Conservation (phyloP, 371 early-diverging fungal species). For the Syncephalis plumigaleata region DNA sequence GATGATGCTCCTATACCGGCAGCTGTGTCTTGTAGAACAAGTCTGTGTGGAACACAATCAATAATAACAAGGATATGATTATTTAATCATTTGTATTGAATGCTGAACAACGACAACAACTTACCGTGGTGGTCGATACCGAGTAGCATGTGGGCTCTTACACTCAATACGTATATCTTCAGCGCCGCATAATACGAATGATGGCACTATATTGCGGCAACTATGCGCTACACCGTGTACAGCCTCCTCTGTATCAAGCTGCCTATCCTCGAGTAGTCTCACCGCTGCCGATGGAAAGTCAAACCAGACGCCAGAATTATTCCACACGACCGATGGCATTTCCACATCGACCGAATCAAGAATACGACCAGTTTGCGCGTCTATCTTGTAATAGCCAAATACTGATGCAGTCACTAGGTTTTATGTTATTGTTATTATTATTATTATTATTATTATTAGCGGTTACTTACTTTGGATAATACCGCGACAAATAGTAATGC, state of each 20-base stretch:
- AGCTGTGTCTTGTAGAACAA: conserved; percentile 5
- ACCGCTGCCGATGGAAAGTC: conserved; percentile 7
- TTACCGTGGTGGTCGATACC: not conserved
- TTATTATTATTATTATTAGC: too few relatives aligned
- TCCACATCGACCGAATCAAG: conserved; percentile 22
- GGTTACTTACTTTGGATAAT: too few relatives aligned
- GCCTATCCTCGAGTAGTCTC: too few relatives aligned
- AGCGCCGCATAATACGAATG: not conserved
- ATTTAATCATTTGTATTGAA: not conserved
- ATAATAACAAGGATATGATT: conserved; percentile 12
- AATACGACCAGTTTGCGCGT: conserved; percentile 15
- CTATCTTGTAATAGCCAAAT: conserved; percentile 34
- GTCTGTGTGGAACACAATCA: conserved; percentile 13
- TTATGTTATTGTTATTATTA: too few relatives aligned
- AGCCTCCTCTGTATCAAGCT: not conserved
- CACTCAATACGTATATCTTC: not conserved
- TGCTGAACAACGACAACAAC: not conserved
- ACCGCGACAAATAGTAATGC: too few relatives aligned
- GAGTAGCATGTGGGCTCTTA: not conserved
- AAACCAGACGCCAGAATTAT: conserved; percentile 20
- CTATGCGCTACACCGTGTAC: not conserved
- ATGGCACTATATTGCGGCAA: not conserved
- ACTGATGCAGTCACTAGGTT: conserved; percentile 22
- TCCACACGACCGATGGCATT: conserved; percentile 24
- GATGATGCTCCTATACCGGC: conserved; percentile 9